phyloP scores from a whole-genome alignment of 768 basidiomycete species.

The Auriscalpium vulgare region DNA sequence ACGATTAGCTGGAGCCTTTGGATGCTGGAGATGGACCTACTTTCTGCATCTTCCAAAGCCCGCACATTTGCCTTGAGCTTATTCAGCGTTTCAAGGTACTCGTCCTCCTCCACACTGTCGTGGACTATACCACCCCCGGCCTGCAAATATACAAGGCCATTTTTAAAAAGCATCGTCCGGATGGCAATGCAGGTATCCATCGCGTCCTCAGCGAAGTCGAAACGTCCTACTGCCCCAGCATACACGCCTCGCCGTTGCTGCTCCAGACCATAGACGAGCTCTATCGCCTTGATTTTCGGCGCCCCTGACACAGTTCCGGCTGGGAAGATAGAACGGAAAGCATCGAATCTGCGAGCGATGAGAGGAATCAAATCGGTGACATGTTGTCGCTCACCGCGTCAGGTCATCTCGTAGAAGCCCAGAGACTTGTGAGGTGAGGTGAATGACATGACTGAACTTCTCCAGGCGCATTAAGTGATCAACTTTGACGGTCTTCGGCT shows the following conservation, averaged over 20 bases:
- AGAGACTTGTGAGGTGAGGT: conserved; percentile 92
- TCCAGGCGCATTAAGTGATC: conserved; percentile 91
- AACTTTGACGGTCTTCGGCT: conserved; percentile 91
- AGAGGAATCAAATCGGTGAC: neutral
- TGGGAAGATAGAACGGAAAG: conserved; percentile 98
- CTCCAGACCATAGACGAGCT: conserved; percentile 82
- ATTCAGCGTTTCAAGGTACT: conserved; percentile 92
- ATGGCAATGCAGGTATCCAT: conserved; percentile 99
- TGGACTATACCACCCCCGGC: conserved; percentile 97
- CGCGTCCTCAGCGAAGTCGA: conserved; percentile 89
- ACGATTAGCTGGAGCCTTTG: conserved; percentile 1
- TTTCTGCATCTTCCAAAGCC: conserved; percentile 81
- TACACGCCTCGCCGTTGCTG: conserved; percentile 89
- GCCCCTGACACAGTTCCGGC: conserved; percentile 98
- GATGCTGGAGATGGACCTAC: conserved; percentile 39
- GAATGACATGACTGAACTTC: conserved; percentile 97
- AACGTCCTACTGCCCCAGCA: conserved; percentile 96
- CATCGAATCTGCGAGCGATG: conserved; percentile 68
- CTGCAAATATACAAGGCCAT: conserved; percentile 85
- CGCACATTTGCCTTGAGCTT: conserved; percentile 83
- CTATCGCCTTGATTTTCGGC: conserved; percentile 97
- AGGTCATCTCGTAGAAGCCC: conserved; percentile 75
- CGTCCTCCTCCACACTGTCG: conserved; percentile 96
- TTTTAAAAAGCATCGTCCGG: conserved; percentile 94
- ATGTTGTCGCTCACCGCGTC: conserved; percentile 51